Conservation (phyloP, 1,284 basidiomycete genomes). For the Ganoderma multipileum region DNA sequence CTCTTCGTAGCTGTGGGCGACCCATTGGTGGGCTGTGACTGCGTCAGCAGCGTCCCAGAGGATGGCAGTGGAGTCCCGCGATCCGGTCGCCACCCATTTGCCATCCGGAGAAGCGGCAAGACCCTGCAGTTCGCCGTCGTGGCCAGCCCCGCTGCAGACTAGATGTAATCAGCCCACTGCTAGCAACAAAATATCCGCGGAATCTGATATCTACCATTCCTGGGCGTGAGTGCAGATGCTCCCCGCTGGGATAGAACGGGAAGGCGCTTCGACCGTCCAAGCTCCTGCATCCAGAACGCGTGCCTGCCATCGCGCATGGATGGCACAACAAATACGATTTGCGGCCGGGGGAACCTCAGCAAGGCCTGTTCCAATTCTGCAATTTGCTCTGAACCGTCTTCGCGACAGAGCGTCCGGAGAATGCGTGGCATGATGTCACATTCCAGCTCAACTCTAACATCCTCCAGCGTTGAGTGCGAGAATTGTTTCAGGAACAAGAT, state of each 20-base stretch:
- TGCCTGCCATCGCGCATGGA: background rate
- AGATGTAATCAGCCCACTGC: background rate
- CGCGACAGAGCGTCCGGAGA: background rate
- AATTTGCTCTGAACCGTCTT: background rate
- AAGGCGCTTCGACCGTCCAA: background rate
- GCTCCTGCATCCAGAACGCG: background rate
- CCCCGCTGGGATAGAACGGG: background rate
- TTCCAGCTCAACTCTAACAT: background rate
- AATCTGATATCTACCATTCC: background rate
- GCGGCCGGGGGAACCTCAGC: background rate
- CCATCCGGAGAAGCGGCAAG: slow-evolving; percentile 31
- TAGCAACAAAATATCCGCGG: background rate
- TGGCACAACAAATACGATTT: background rate
- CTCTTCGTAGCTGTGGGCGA: slow-evolving; percentile 14
- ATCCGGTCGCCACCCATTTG: slow-evolving; percentile 27
- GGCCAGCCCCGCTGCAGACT: background rate
- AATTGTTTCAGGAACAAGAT: background rate
- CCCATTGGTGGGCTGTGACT: slow-evolving; percentile 11
- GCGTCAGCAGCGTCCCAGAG: slow-evolving; percentile 17
- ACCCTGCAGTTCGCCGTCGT: slow-evolving; percentile 15
- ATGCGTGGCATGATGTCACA: no score
- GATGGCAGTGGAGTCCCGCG: slow-evolving; percentile 23
- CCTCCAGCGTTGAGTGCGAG: background rate
- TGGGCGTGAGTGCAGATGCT: background rate
- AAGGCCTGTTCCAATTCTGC: background rate